phyloP scores from a whole-genome alignment of 2,329 filamentous ascomycete genomes.

The Teratosphaeria gauchensis region DNA sequence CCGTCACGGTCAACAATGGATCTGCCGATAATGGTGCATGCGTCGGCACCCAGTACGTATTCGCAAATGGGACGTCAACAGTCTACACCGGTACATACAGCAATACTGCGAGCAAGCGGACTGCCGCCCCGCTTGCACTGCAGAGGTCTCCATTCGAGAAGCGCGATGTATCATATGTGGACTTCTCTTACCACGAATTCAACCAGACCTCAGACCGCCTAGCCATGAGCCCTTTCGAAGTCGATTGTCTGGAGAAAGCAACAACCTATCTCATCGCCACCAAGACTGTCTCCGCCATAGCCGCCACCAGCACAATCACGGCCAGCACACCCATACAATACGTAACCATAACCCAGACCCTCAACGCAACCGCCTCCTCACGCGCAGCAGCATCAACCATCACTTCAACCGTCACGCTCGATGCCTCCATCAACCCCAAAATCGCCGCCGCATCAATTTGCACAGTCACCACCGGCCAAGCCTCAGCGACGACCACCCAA shows the following conservation, averaged over 20 bases:
- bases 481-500: constrained; percentile 16
- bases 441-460: constrained; percentile 8
- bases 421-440: not conserved
- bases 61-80: constrained; percentile 10
- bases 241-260: constrained; percentile 15
- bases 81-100: constrained; percentile 17
- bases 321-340: constrained; percentile 10
- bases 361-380: constrained; percentile 2
- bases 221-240: constrained; percentile 10
- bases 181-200: constrained; percentile 9
- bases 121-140: constrained; percentile 9
- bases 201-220: constrained; percentile 3
- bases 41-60: not conserved
- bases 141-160: constrained; percentile 5
- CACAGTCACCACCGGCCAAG: constrained; percentile 12
- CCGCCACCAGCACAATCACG: constrained; percentile 14
- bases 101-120: constrained; percentile 12
- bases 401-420: constrained; percentile 10
- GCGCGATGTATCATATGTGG: not conserved
- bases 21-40: not conserved
- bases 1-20: not conserved
- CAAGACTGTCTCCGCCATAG: constrained; percentile 6
- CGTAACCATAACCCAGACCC: constrained; percentile 10
- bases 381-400: constrained; percentile 8
- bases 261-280: constrained; percentile 15